Evolutionary conservation across 2,329 filamentous ascomycete species (phyloP).

Genomic region (Blastomyces gilchristii): DNA sequence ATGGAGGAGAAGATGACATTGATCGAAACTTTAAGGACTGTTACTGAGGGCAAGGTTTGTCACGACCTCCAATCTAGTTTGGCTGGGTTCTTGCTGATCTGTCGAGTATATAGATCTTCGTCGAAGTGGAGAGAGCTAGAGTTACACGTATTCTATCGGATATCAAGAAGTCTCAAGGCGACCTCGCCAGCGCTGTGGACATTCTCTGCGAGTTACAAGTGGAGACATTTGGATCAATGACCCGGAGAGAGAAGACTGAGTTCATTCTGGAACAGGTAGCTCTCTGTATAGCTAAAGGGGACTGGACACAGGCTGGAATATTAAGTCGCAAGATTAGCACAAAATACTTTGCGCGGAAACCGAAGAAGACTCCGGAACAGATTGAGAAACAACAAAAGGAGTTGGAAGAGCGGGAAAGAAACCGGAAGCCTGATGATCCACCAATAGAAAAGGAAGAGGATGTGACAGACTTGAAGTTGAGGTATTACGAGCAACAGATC

Average conservation of each 20-base stretch:
- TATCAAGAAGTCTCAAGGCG: constrained; percentile 94
- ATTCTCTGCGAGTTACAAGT: constrained; percentile 96
- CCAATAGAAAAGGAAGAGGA: constrained; percentile 72
- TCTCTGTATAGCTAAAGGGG: constrained; percentile 86
- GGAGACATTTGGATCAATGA: constrained; percentile 98
- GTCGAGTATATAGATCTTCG: constrained; percentile 62
- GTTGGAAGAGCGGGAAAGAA: constrained; percentile 63
- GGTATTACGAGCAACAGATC: constrained; percentile 96
- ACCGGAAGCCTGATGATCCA: constrained; percentile 64
- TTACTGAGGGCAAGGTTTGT: constrained; percentile 84
- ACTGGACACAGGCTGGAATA: constrained; percentile 93
- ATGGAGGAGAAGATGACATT: constrained; percentile 81
- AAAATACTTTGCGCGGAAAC: constrained; percentile 77
- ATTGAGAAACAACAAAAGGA: constrained; percentile 85
- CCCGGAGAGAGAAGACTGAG: constrained; percentile 92
- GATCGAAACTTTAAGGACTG: constrained; percentile 89
- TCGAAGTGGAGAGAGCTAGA: constrained; percentile 93
- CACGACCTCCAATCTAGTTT: background rate
- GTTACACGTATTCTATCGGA: constrained; percentile 91
- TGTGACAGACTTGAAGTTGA: constrained; percentile 89
- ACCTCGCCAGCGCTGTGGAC: constrained; percentile 79
- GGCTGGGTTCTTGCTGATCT: constrained; percentile 10
- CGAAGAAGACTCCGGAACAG: constrained; percentile 81
- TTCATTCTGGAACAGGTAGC: constrained; percentile 94
- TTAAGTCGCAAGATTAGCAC: constrained; percentile 96